Evolutionary conservation across 2,329 filamentous ascomycete genomes (phyloP), one percentile per base, ranked within the genome.

Genomic region (Diaporthe sp.): DNA sequence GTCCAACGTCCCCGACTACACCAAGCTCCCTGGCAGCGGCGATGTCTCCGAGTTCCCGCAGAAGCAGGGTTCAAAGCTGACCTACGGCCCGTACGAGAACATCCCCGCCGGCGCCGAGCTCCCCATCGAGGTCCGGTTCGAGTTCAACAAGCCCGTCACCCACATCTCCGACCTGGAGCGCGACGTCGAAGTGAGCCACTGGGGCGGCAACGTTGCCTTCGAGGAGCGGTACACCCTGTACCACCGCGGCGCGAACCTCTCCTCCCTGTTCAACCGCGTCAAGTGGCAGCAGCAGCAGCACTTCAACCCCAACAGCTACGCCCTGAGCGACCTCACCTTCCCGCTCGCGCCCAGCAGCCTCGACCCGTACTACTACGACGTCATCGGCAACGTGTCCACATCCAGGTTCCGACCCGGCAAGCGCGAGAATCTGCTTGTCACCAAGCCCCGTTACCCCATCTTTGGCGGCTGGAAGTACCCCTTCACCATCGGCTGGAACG

Each of bases 391-490:
- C 82, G 95, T 99, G 42, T 98, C 96, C 39, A 99, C 97, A 0
- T 98, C 95, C 74, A 91, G 91, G 77, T 99, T 98, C 90, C 91
- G 96, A 77, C 92, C 89, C 79, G 94, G 91, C 83, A 91, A 90
- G 82, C 92, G 94, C 31, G 94, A 96, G 84, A 93, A 94, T n/a
- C 87, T 93, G 57, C 90, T 99, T 39, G 96, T 98, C 85, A 89
- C 98, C 78, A 97, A 96, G 88, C 97, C 97, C 28, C 92, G 97
- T 71, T 99, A 98, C 85, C 97, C 97, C n/a, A 85, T 99, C 34
- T 99, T 98, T 81, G 97, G 97, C 76, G 95, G 95, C 76, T 99
- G 97, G 97, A 98, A 98, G 85, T 98, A 98, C 85, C 97, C 94
- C 79, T 99, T 98, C 88, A 95, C 94, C 76, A 92, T 98, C 75